Evolutionary conservation across 2,329 filamentous ascomycete species (phyloP), one percentile per base, ranked within the genome.

Genomic region (Phyllosticta ampelicida): DNA sequence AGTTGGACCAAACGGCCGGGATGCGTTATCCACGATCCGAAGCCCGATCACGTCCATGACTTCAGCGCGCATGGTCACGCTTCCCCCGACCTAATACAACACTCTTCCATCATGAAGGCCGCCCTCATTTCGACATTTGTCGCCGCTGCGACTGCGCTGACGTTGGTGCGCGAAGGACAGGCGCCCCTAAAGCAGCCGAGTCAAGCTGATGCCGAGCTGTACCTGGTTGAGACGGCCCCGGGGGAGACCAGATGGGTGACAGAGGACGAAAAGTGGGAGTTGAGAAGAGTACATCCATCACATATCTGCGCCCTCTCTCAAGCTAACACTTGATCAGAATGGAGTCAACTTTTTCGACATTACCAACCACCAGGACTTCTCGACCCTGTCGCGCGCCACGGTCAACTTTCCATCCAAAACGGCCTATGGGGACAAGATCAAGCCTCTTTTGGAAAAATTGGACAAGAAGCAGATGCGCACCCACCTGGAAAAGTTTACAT

Each of bases 301-400:
- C 44, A 49, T 26, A 16, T 5, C 4, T 5, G 9, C 9, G 13
- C 8, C 48, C 26, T 44, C 3, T 18, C 48, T 21, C 10, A 23
- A 18, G 54, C 67, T 72, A 44, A 71, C 62, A 60, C 51, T n/a
- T n/a, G 3, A 61, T 48, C 65, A 95, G 89, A 80, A 88, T 69
- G 90, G 90, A 66, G 80, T 86, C 64, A 87, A 86, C 67, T 97
- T 97, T 79, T 95, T 97, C 80, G 92, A 97, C 74, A 91, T 97
- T 67, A 96, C 94, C 61, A 81, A 89, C 49, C 82, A 85, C 58
- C 77, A 78, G 55, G 80, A 87, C 54, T 80, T 87, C 62, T 70
- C 72, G 60, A 71, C 67, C 28, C 61, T 66, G 50, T 63, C 58
- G 13, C 59, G 63, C 13, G 61, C 74, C 59, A 76, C 80, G 61